Evolutionary conservation across 2,329 filamentous ascomycete species (phyloP), one percentile per base, ranked within the genome.

Genomic region (Aspergillus flavus): DNA sequence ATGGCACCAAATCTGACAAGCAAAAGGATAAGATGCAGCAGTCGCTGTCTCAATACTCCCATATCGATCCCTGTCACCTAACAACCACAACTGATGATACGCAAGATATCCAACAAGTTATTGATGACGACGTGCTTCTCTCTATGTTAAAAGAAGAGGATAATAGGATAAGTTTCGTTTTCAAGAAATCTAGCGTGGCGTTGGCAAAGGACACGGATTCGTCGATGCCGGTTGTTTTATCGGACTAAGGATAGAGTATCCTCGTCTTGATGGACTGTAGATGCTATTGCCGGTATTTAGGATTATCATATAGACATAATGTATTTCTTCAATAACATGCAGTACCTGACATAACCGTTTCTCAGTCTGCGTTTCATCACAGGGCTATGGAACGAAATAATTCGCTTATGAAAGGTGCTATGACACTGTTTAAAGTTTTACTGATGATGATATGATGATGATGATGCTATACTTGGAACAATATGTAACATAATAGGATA

Each of bases 21-120:
- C 69, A 72, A 41, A 73, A 74, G 28, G 68, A 74, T n/a, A 76
- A 75, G 46, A 80, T 82, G 70, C 76, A 79, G 50, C 74, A 78
- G 50, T 81, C 77, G 45, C 72, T 82, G 26, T 76, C 81, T 48
- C 76, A 79, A 30, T 82, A 81, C 65, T 64, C 72, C 14, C 80
- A 82, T 60, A 76, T 82, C 30, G 76, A 82, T 57, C 78, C 80
- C 6, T 63, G 71, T 11, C 61, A 74, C 34, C 66, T 80, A 12
- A 61, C 60, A 1, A 21, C 43, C 3, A 58, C 61, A 16, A 43
- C 55, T 1, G 65, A 69, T 19, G 63, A 67, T 16, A 60, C 62
- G 21, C 66, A 68, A 28, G 66, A 67, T 14, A 43, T 75, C 28
- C 63, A 66, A 26, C 66, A 70, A n/a, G 66, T 68, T n/a, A 45